Evolutionary conservation across 257 asterid species (phyloP), one percentile per base, ranked within the genome.

Genomic region (Capsicum pubescens): DNA sequence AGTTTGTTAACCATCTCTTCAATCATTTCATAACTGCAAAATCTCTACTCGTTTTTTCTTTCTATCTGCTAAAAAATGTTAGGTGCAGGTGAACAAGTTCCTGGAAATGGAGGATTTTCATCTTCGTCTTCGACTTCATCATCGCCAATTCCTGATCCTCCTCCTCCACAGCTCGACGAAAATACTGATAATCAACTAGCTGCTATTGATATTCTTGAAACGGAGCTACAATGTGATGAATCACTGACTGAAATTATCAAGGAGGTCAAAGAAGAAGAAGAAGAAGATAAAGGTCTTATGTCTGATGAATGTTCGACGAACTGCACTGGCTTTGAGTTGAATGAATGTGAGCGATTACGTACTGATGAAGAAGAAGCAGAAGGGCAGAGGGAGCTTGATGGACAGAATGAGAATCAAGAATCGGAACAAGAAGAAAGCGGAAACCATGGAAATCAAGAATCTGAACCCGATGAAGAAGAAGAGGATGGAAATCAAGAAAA

Each of bases 301-400:
- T 52, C 13, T 52, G 56, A 52, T 52, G 13, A 1, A 9, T 52
- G 13, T 52, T 52, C 56, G 0, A 52, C 56, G 3, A 52, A 52
- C 10, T 52, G 56, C 13, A 2, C 56, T 10, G 56, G 26, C 12
- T 60, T 10, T 8, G 35, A 8, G 6, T n/a, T 60, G 67, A 60
- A 3, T n/a, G 67, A 60, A n/a, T 12, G 67, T 60, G n/a, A n/a
- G 67, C 8, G 67, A 60, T n/a, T n/a, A n/a, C 67, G 35, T 60
- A 60, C 35, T n/a, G 67, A 60, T 60, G 67, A 60, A 60, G 67
- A 60, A 60, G 67, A n/a, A 60, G 66, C 16, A 59, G 9, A 66
- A 5, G 72, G 72, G 42, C 15, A 4, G 21, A 63, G 21, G 15
- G 69, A 63, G 69, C n/a, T 19, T 26, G 35, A 21, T 60, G 67